Base-by-base conservation (phyloP, 164 flowering plant genomes). In the Dillenia turbinata region DNA sequence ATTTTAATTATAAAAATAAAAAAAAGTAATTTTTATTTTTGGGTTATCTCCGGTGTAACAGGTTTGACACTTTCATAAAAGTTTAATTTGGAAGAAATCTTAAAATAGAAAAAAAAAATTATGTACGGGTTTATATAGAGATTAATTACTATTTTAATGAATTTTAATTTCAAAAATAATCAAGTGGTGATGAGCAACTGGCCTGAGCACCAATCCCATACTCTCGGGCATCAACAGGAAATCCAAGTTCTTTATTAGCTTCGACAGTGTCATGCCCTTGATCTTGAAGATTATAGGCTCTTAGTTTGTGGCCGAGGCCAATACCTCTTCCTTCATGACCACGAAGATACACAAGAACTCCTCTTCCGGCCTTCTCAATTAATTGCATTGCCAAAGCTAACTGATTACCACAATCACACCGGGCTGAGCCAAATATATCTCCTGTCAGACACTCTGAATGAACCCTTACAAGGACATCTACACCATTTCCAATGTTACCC, bases 171-270 rank as follows among this genome's bases (percentile, higher is more conserved):
- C 2, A 26, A 26, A 26, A 5, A 26, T 26, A 3, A 26, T 26
- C 33, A 26, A 26, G 33, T 2, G 33, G 2, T 1, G 33, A 26
- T 26, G 33, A 2, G 33, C 33, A 26, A 26, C 33, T 26, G 33
- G 87, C 96, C 96, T 89, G 98, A 12, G 96, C 98, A 33, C 92
- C 98, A 56, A 90, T 90, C 0, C 98, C 98, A 71, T 92, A 86
- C 19, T 92, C 98, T 1, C 93, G 89, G 10, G 93, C 77, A 78
- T 92, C 98, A 52, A 85, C 86, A 15, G 90, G 85, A 49, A 92
- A 75, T 13, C 98, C 98, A 55, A 92, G 93, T 65, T 89, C 86
- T 17, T 88, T 61, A 73, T 92, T 92, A 40, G 98, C 98, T 69
- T 90, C 91, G n/a, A 92, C 98, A 0, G 98, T 90, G 75, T 92